Evolutionary conservation across 768 basidiomycete genomes (phyloP).

Genomic region (Boletus vermiculosoides): DNA sequence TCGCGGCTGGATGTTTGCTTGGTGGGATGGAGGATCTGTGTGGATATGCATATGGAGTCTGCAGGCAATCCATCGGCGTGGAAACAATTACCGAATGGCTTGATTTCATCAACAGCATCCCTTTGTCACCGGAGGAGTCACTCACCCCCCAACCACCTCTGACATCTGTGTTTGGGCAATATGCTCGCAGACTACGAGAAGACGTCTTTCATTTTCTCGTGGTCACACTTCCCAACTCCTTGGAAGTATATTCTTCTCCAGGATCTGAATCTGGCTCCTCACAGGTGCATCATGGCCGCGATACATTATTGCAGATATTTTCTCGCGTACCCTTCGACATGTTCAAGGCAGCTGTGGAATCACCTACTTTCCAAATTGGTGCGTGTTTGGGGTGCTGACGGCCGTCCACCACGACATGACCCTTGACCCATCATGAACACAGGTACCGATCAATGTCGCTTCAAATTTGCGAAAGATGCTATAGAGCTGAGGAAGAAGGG

Average conservation of each 20-base stretch:
- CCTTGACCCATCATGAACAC: slow-evolving; percentile 22
- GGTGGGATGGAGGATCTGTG: slow-evolving; percentile 88
- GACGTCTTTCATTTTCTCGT: slow-evolving; percentile 80
- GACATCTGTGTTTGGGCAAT: slow-evolving; percentile 70
- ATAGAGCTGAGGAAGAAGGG: slow-evolving; percentile 80
- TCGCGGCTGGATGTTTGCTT: slow-evolving; percentile 81
- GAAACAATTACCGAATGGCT: slow-evolving; percentile 78
- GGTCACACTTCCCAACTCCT: slow-evolving; percentile 64
- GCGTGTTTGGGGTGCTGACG: slow-evolving; percentile 22
- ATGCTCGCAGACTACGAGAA: slow-evolving; percentile 71
- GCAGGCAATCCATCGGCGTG: slow-evolving; percentile 71
- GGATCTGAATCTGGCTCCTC: slow-evolving; percentile 39
- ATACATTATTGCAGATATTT: slow-evolving; percentile 71
- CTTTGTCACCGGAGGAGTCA: slow-evolving; percentile 48
- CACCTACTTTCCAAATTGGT: slow-evolving; percentile 80
- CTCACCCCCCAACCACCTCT: slow-evolving; percentile 42
- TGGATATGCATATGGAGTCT: slow-evolving; percentile 73
- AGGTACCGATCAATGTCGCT: slow-evolving; percentile 84
- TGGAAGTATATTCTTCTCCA: slow-evolving; percentile 51
- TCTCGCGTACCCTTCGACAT: slow-evolving; percentile 82
- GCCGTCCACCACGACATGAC: slow-evolving; percentile 1
- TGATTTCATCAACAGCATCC: slow-evolving; percentile 64
- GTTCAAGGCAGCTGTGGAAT: slow-evolving; percentile 81
- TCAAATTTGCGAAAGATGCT: slow-evolving; percentile 89
- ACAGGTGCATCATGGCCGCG: slow-evolving; percentile 48